Base-by-base conservation (phyloP, 805 yeast species). In the Wickerhamiella musiphila region DNA sequence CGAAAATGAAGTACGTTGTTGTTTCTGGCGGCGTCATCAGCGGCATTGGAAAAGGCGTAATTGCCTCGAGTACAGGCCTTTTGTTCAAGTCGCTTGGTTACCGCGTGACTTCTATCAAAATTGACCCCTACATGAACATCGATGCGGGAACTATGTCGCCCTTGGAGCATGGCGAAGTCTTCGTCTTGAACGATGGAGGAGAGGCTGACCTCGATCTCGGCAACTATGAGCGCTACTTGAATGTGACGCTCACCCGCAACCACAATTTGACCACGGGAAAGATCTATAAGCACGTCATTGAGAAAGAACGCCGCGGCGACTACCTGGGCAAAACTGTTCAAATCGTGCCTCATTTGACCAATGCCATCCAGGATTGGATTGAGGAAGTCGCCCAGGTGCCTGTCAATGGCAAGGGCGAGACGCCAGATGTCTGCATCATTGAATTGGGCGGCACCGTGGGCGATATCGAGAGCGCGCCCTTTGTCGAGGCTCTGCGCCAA, bases 141-240 rank as follows among this genome's bases (percentile, higher is more conserved):
- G 99, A 90, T 62, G 99, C 99, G 24, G 99, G 99, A 48, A 90
- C 99, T 28, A 90, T 90, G 99, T 81, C 94, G 26, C 99, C 99
- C 15, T 65, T 90, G 52, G 99, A 90, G 58, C 99, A 90, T 54
- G 98, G 99, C 47, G 99, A 90, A 59, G 93, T 94, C 54, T 90
- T 90, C 54, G 96, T 90, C 33, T 66, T 90, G 51, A 79, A 86
- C 56, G 99, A 90, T 54, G 99, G 99, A 56, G 99, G 98, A 48
- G 99, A 90, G 61, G 94, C 86, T 29, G 99, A 90, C 61, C 69
- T 90, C 53, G 99, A 90, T 61, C 65, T 90, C 45, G 99, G 99
- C 54, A 90, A 90, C 61, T 90, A 90, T 58, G 99, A 90, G 64
- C 74, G 99, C 52, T 90, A 90, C 61, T 66, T 90, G 45, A 84